A percentile compares a stretch with the other conserved stretches of the same genome.
phyloP scores from a whole-genome alignment of 2,329 filamentous ascomycete genomes.

The Colletotrichum incanum region DNA sequence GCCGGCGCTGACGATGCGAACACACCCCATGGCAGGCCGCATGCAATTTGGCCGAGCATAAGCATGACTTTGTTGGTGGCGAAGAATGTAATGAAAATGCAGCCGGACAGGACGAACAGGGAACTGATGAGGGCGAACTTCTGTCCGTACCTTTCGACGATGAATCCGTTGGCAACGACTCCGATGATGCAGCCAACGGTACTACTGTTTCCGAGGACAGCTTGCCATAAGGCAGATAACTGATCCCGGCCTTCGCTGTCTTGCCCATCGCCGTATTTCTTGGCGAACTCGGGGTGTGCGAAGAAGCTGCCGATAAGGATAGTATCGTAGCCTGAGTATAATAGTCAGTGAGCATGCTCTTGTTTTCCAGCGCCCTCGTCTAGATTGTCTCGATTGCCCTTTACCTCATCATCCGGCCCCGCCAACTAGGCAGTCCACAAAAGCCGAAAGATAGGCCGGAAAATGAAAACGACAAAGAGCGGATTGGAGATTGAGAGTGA shows the following conservation, averaged over 20 bases:
- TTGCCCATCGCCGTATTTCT: slow-evolving; percentile 48
- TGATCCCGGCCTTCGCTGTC: slow-evolving; percentile 48
- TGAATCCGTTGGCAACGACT: slow-evolving; percentile 58
- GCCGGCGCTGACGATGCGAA: slow-evolving; percentile 62
- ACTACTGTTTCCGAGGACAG: slow-evolving; percentile 58
- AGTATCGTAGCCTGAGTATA: slow-evolving; percentile 36
- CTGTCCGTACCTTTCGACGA: slow-evolving; percentile 57
- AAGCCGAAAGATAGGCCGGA: too few species aligned
- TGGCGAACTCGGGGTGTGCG: slow-evolving; percentile 49
- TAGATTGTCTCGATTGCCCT: neutral
- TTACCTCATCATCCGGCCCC: neutral
- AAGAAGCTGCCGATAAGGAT: slow-evolving; percentile 48
- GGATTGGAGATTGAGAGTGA: neutral
- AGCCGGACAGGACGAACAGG: slow-evolving; percentile 52
- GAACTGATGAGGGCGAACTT: slow-evolving; percentile 56
- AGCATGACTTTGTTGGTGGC: slow-evolving; percentile 52
- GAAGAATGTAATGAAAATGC: slow-evolving; percentile 59
- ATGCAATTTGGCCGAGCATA: slow-evolving; percentile 53
- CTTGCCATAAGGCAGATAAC: slow-evolving; percentile 62
- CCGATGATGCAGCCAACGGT: slow-evolving; percentile 62
- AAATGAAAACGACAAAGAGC: neutral
- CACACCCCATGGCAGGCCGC: slow-evolving; percentile 57
- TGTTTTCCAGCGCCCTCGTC: neutral
- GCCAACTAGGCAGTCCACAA: neutral
- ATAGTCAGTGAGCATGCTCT: neutral